Conservation (phyloP, 495 filamentous ascomycete genomes). For the Darksidea phi region DNA sequence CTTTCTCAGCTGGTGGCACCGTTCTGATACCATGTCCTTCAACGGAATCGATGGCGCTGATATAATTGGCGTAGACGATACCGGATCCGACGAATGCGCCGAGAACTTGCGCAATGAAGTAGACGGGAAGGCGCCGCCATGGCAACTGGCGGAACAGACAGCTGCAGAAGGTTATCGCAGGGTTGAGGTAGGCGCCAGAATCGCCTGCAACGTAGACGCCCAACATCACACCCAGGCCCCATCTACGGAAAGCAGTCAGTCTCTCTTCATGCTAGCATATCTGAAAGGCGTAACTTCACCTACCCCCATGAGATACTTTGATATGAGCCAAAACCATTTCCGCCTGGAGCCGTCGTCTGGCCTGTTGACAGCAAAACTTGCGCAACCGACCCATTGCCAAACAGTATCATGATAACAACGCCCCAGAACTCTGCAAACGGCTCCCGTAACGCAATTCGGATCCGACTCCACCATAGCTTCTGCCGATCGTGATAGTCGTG, state of each 20-base stretch:
- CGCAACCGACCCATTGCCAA: slow-evolving; percentile 62
- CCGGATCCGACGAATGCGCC: slow-evolving; percentile 40
- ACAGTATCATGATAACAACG: slow-evolving; percentile 61
- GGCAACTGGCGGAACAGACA: slow-evolving; percentile 62
- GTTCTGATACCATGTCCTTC: slow-evolving; percentile 55
- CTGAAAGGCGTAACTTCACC: slow-evolving; percentile 41
- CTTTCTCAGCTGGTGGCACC: slow-evolving; percentile 55
- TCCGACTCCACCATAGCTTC: slow-evolving; percentile 50
- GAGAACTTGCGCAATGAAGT: slow-evolving; percentile 41
- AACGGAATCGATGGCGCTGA: slow-evolving; percentile 56
- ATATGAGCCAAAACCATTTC: slow-evolving; percentile 53
- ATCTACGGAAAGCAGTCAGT: slow-evolving; percentile 29
- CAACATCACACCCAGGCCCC: slow-evolving; percentile 61
- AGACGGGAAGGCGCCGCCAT: slow-evolving; percentile 51
- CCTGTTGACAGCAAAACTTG: slow-evolving; percentile 56
- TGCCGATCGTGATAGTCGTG: slow-evolving; percentile 34
- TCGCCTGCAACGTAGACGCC: slow-evolving; percentile 62
- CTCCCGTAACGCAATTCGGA: slow-evolving; percentile 52
- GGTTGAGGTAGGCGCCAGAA: slow-evolving; percentile 64
- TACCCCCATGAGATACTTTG: slow-evolving; percentile 61
- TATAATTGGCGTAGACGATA: slow-evolving; percentile 44
- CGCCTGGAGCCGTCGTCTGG: slow-evolving; percentile 38
- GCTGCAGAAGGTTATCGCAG: slow-evolving; percentile 62
- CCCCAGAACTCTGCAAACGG: slow-evolving; percentile 66
- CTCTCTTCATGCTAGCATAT: not conserved